Evolutionary conservation across 2,329 filamentous ascomycete species (phyloP).

Genomic region (Cladophialophora bantiana): DNA sequence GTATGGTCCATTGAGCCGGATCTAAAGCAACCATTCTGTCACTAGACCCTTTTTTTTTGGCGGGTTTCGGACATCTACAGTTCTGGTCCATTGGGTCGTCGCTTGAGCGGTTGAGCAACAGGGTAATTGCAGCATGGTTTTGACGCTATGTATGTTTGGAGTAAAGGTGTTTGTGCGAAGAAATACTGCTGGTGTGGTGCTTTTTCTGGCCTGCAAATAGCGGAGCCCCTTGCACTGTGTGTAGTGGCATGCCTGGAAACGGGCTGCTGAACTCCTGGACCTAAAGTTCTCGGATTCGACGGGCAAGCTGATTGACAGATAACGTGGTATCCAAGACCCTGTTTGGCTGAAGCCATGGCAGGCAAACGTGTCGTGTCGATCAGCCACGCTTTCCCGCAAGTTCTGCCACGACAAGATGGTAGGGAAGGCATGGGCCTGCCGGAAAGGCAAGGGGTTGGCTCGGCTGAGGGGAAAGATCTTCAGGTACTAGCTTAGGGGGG

Average conservation of each 20-base stretch:
- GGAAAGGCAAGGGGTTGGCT: not conserved
- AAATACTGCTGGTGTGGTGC: not conserved
- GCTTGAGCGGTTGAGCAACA: not conserved
- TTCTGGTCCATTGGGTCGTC: not conserved
- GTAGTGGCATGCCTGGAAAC: not conserved
- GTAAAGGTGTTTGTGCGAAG: not conserved
- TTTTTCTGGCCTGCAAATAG: not conserved
- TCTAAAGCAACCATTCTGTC: not conserved
- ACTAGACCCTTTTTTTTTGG: not conserved
- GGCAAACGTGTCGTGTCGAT: slow-evolving; percentile 2
- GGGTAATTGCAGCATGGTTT: slow-evolving; percentile 10
- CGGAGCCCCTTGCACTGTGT: not conserved
- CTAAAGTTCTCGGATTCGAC: not conserved
- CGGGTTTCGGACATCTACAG: slow-evolving; percentile 11
- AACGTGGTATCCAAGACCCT: slow-evolving; percentile 21
- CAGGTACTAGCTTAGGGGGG: slow-evolving; percentile 23
- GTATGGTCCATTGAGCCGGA: slow-evolving; percentile 12
- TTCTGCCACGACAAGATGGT: slow-evolving; percentile 15
- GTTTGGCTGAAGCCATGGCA: not conserved
- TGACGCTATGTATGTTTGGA: not conserved
- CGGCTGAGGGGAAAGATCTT: slow-evolving; percentile 20
- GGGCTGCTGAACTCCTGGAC: not conserved
- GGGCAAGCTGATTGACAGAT: slow-evolving; percentile 4
- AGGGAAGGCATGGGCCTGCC: not conserved
- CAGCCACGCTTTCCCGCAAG: slow-evolving; percentile 14